Evolutionary conservation across 495 filamentous ascomycete species (phyloP), one percentile per base, ranked within the genome.

Genomic region (Penicillium antarcticum): DNA sequence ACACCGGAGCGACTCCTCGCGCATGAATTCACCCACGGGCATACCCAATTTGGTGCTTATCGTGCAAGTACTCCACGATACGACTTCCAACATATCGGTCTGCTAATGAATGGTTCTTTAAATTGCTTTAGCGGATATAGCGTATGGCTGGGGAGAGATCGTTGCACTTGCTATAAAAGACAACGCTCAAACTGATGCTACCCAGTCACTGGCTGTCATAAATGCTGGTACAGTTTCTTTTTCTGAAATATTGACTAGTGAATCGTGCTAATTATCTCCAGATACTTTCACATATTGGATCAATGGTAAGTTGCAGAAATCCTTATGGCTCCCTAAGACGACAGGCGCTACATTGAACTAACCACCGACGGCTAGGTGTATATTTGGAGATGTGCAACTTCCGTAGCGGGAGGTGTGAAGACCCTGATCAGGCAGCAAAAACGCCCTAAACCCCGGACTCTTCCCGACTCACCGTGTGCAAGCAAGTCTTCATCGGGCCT

Each of bases 241-340:
- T 44, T 44, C 11, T 44, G 42, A 19, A 44, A 32, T 33, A 44
- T 44, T 44, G 42, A 44, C 42, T 44, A 17, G 10, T 33, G 42
- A 44, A 44, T 44, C 42, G 4, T 44, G 17, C 42, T 44, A 4
- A 44, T 33, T 44, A 44, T 44, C 42, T 33, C 42, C 18, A 44
- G 42, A 44, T 44, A 44, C 42, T 44, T 44, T 44, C 42, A 33
- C 29, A 44, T 44, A 44, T 44, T 44, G 10, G 29, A 44, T 33
- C 16, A 44, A 44, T 44, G 42, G 42, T 44, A 44, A 44, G 24
- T 44, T 44, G 29, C 42, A 44, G 42, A 33, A 21, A 44, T 19
- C 42, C 42, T 13, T 44, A 44, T 44, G 10, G 26, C 10, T 21
- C 26, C 29, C 16, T 3, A 44, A 44, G 42, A 44, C 42, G 29